Evolutionary conservation across 2,329 filamentous ascomycete species (phyloP), one percentile per base, ranked within the genome.

Genomic region (Cladophialophora yegresii): DNA sequence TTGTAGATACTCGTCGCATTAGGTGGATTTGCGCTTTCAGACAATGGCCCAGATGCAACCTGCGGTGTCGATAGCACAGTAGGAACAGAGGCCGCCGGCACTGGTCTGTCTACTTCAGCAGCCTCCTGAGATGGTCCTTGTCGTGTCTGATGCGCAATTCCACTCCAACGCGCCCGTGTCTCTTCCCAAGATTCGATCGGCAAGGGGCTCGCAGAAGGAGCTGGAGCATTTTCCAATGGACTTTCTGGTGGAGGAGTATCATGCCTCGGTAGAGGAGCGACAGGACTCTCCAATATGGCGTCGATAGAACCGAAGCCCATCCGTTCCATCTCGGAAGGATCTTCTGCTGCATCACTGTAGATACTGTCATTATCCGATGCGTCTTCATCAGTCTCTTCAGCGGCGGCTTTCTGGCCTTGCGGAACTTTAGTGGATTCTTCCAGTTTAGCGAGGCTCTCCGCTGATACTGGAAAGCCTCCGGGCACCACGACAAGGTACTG

Each of bases 401-500:
- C 58, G 45, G 26, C 49, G 10, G 47, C 51, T 4, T 57, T 62
- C 22, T 49, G 30, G 16, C n/a, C 22, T 8, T 12, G 43, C 13
- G 32, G 22, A 13, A 10, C 49, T 28, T 58, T 62, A 40, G 58
- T 61, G 8, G 54, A 62, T 20, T 54, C 47, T n/a, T 62, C 54
- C 1, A 56, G 47, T 40, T 30, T 55, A 4, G 56, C 59, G 43
- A 62, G 45, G 10, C 33, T 33, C 13, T 70, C 69, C 47, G 32
- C 28, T 32, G 69, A 62, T 9, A 75, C 74, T 0, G 85, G 85
- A 67, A 87, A 90, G 0, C 81, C 82, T 7, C 87, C 87, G 8
- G 88, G 87, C 16, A 88, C 75, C 47, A 80, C 80, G 47, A 84
- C 77, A 76, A 73, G 66, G 71, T 69, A 72, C 70, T 71, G 64